phyloP scores from a whole-genome alignment of 805 yeast genomes.

The Saccharomyces mikatae region DNA sequence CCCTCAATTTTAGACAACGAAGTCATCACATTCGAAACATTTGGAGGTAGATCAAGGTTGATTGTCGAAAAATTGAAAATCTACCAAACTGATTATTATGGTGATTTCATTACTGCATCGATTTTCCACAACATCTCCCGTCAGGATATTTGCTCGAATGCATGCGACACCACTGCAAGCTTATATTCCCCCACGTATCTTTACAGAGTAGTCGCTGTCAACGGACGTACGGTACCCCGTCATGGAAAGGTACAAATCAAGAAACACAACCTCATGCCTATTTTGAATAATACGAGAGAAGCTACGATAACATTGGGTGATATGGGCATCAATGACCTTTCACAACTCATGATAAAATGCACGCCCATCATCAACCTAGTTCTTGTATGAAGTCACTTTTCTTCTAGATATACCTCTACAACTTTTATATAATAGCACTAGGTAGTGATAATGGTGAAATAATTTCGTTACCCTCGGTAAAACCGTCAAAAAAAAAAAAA shows the following conservation, averaged over 20 bases:
- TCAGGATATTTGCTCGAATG: not conserved
- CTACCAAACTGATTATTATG: not conserved
- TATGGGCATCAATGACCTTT: constrained; percentile 8
- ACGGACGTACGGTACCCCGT: not conserved
- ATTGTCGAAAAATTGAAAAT: constrained; percentile 37
- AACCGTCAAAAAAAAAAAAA: not conserved
- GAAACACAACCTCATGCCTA: not conserved
- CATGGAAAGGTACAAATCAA: not conserved
- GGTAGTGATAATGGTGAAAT: not conserved
- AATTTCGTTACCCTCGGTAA: not conserved
- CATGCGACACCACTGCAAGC: not conserved
- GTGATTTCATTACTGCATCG: not conserved
- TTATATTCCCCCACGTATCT: not conserved
- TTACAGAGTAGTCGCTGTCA: not conserved
- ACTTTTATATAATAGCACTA: not conserved
- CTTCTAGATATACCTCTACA: not conserved
- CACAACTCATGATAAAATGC: constrained; percentile 22
- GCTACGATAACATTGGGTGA: not conserved
- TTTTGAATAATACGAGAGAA: not conserved
- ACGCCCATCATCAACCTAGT: constrained; percentile 21
- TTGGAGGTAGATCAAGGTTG: constrained; percentile 38
- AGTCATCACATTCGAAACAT: constrained; percentile 20
- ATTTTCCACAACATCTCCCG: not conserved
- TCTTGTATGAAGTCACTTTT: constrained; percentile 3
- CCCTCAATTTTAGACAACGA: constrained; percentile 3